Base-by-base conservation (phyloP, 2,329 filamentous ascomycete species). In the Phialophora tarda region DNA sequence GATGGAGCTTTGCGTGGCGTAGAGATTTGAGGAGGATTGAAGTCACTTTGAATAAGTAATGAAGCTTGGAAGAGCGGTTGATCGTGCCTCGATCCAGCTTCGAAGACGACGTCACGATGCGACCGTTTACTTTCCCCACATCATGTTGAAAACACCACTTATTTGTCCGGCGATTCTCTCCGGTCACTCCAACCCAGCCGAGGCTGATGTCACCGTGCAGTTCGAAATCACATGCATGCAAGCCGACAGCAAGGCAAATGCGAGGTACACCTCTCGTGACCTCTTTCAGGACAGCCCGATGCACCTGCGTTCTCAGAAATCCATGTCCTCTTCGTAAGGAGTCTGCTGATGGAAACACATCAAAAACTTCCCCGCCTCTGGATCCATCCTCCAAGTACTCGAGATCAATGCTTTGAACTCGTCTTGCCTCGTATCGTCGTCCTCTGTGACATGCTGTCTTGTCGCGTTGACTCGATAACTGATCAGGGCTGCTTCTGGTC, bases 331-430 rank as follows among this genome's bases (percentile, higher is more conserved):
- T 8, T 65, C 59, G 63, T 71, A 73, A 7, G 71, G 71, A 17
- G 72, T 73, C 55, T 73, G 72, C 44, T 73, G 72, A 23, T 73
- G 71, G 28, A 72, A 59, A 63, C 64, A 69, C 64, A 72, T 66
- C 47, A 71, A 56, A 59, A 68, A 73, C 21, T 63, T 67, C 8
- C 69, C 71, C 24, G 67, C 62, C 44, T 70, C 68, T 14, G 67
- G 61, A 63, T 72, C 71, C 44, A 69, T 71, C 51, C 66, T 62
- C 71, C 71, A 73, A 4, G 66, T 66, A 32, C 67, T 72, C 21
- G 70, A 70, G 26, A 72, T 64, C 63, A 73, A 63, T 38, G 71
- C 71, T 38, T 64, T 60, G 58, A 73, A 72, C 48, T 66, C 64
- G 38, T 69, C 66, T 23, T 71, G 68, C 57, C 44, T 23, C 38